Evolutionary conservation across 768 basidiomycete species (phyloP), one percentile per base, ranked within the genome.

Genomic region (Phlebiopsis gigantea): DNA sequence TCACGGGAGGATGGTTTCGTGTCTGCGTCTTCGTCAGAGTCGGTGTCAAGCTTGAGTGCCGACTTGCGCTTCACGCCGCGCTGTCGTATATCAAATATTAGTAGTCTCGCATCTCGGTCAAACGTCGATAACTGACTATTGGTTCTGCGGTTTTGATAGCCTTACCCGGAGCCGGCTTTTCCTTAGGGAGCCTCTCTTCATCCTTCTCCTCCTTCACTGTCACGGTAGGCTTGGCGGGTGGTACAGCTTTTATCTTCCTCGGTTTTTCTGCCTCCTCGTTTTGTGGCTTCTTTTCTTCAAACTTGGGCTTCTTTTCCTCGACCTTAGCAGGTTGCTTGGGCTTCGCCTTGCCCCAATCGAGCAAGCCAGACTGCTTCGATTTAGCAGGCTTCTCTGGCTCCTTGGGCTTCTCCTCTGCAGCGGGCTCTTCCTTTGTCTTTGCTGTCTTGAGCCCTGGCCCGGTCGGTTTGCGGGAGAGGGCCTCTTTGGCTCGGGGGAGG

Each of bases 261-360:
- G 22, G 53, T 56, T 55, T 64, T 62, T 22, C n/a, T n/a, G 19
- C 28, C 19, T 57, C 22, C 21, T 30, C 53, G n/a, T 57, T 55
- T 26, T 60, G 48, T 24, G 41, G 47, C 53, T 57, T 63, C 21
- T 30, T 44, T 56, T 53, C 55, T 62, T 55, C 57, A 5, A 41
- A 17, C 47, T 49, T 62, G 58, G n/a, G n/a, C 57, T 60, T 55
- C n/a, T 43, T 46, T 41, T 57, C 50, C 10, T 44, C 55, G 19
- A 34, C 31, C 53, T 66, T 65, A 45, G 69, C 65, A 53, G 66
- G 67, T 9, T 71, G 72, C 62, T 81, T 82, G 9, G 71, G 61
- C 65, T 80, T 80, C 25, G 79, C 78, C 60, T 79, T 84, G 67
- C 81, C 80, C 75, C 83, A 87, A 61, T 85, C 80, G 5, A 86